Base-by-base conservation (phyloP, 2,329 filamentous ascomycete genomes). In the Pseudogymnoascus sp. region DNA sequence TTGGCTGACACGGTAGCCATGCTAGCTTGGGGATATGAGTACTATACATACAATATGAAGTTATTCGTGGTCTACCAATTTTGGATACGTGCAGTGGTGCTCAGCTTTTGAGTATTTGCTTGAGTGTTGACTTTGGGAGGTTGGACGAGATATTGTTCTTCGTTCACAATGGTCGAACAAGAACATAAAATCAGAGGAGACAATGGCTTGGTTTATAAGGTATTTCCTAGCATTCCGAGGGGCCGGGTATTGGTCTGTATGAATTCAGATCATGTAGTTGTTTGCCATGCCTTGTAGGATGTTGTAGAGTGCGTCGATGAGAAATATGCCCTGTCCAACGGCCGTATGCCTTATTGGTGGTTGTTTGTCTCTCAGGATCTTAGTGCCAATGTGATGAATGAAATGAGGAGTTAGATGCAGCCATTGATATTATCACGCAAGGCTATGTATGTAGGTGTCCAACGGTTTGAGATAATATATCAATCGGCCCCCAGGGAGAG, bases 181-280 rank as follows among this genome's bases (percentile, higher is more conserved):
- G 47, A 53, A 31, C 15, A 53, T 53, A n/a, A 53, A 53, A 31
- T 17, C 47, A 53, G 23, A 53, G 47, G 47, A 53, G 47, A 53
- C 26, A 31, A 53, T 53, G 47, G 47, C n/a, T 53, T 53, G 65
- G 67, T 72, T 71, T 73, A 72, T 72, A 72, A 61, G 47, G 38
- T 26, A 65, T 64, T 68, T 72, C 67, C 68, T 67, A 70, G 69
- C 67, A 72, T 72, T 68, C 71, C 71, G 69, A 71, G 64, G 65
- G 53, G 65, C 64, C 64, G 70, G 71, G 26, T 35, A 63, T 70
- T 69, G 62, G 65, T 61, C 64, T 67, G 64, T 65, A 67, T 65
- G 68, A 62, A 68, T 70, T 71, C 64, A 69, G 67, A 69, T 67
- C 67, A 61, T 62, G 65, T 68, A 65, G 65, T 69, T 71, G 68